A percentile compares a stretch with the other conserved stretches of the same genome.
These are phyloP conservation scores for Boletus rufocinnamomeus DNA, from an alignment of 768 basidiomycete species.

Conservation along the genomic window DNA sequence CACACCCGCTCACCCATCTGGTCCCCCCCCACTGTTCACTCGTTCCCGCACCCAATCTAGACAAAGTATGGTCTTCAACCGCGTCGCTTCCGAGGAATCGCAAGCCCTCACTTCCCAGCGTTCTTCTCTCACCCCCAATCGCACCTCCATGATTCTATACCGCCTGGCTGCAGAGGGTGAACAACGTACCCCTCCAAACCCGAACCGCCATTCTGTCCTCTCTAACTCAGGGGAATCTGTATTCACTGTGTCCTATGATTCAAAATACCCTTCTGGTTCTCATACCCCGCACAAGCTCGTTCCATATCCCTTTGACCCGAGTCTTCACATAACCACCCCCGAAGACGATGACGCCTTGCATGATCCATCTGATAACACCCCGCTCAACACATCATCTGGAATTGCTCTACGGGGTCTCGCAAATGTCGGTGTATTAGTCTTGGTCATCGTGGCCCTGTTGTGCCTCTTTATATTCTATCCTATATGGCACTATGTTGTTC, in stretches of 20 bases:
- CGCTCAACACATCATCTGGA: conserved; percentile 25
- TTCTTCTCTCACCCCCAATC: conserved; percentile 26
- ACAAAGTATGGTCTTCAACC: conserved; percentile 43
- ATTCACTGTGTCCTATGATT: conserved; percentile 51
- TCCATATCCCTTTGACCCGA: conserved; percentile 73
- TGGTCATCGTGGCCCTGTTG: conserved; percentile 64
- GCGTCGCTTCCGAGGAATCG: conserved; percentile 47
- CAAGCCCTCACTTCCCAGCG: conserved; percentile 40
- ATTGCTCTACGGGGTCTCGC: conserved; percentile 51
- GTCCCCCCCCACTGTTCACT: conserved; percentile 13
- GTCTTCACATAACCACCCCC: conserved; percentile 51
- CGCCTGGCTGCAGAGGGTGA: conserved; percentile 47
- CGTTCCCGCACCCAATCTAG: conserved; percentile 44
- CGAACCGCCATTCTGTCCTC: conserved; percentile 44
- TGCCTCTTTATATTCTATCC: conserved; percentile 84
- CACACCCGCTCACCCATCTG: conserved; percentile 17
- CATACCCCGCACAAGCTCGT: conserved; percentile 44
- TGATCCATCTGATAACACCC: conserved; percentile 47
- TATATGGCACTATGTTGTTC: conserved; percentile 43
- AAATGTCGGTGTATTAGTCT: conserved; percentile 69
- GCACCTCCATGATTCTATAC: conserved; percentile 70
- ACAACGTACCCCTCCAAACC: conserved; percentile 36
- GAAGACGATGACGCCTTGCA: conserved; percentile 82
- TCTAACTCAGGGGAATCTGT: conserved; percentile 56
- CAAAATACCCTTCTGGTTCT: conserved; percentile 61